Evolutionary conservation across 768 basidiomycete species (phyloP).

Genomic region (Pholiota microspora): DNA sequence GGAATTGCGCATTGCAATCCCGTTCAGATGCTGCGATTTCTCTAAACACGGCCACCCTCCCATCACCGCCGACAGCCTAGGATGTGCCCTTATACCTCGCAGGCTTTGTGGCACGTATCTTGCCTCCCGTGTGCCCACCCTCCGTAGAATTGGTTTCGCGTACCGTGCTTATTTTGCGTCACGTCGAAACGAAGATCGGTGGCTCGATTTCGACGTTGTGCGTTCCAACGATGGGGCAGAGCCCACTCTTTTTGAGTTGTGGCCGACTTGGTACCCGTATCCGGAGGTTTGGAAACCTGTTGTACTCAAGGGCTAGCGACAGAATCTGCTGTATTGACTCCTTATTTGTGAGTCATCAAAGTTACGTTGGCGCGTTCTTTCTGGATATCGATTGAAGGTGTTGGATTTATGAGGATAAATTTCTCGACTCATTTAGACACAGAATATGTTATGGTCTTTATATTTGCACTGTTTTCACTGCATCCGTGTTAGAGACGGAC

Average conservation of each 20-base stretch:
- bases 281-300: slow-evolving; percentile 36
- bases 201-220: slow-evolving; percentile 38
- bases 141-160: slow-evolving; percentile 36
- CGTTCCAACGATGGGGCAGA: slow-evolving; percentile 20
- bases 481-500: no score
- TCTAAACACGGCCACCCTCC: slow-evolving; percentile 27
- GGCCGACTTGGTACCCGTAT: slow-evolving; percentile 38
- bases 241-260: slow-evolving; percentile 27
- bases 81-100: slow-evolving; percentile 28
- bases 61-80: not conserved
- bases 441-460: no score
- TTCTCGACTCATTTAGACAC: no score
- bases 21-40: slow-evolving; percentile 36
- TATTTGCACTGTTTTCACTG: no score
- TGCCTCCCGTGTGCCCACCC: slow-evolving; percentile 27
- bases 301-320: no score
- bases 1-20: slow-evolving; percentile 34
- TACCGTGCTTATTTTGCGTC: slow-evolving; percentile 35
- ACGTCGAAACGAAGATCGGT: slow-evolving; percentile 39
- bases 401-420: no score
- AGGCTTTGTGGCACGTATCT: slow-evolving; percentile 34
- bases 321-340: no score
- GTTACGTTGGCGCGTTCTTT: no score
- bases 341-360: no score
- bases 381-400: no score